Conservation (phyloP, 1,284 basidiomycete genomes). For the Cryptococcus neoformans region DNA sequence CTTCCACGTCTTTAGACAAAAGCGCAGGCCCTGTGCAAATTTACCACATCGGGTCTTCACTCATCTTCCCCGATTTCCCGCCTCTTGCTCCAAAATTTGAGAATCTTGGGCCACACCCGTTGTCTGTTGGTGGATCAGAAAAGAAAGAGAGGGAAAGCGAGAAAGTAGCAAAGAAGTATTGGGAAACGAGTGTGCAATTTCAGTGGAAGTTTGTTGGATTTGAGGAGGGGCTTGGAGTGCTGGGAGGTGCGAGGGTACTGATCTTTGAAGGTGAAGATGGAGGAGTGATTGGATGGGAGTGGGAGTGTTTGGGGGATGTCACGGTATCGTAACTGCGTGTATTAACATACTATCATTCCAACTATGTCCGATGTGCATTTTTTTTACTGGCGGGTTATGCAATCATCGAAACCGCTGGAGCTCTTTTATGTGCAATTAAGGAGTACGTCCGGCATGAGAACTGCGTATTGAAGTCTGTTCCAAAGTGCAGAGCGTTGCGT, state of each 20-base stretch:
- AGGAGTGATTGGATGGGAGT: slow-evolving; percentile 23
- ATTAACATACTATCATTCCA: too few species aligned
- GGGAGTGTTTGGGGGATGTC: slow-evolving; percentile 37
- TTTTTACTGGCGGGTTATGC: too few species aligned
- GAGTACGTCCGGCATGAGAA: too few species aligned
- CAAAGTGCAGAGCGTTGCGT: too few species aligned
- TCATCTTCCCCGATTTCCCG: slow-evolving; percentile 9
- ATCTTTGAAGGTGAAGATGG: slow-evolving; percentile 13
- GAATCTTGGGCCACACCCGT: background rate
- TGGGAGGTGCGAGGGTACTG: slow-evolving; percentile 40
- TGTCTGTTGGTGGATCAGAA: background rate
- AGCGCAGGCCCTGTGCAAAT: slow-evolving; percentile 2
- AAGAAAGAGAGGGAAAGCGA: background rate
- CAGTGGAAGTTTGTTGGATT: slow-evolving; percentile 28
- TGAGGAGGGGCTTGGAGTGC: slow-evolving; percentile 28
- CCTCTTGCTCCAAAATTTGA: slow-evolving; percentile 15
- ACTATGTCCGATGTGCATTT: too few species aligned
- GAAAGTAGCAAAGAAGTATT: slow-evolving; percentile 12
- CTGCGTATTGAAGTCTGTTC: too few species aligned
- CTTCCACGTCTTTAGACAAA: slow-evolving; percentile 15
- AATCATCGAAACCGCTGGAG: too few species aligned
- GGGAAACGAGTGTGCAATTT: slow-evolving; percentile 29
- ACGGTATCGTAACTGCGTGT: too few species aligned
- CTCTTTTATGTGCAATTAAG: too few species aligned
- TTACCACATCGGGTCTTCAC: slow-evolving; percentile 23